These are phyloP conservation scores for Apophysomyces ossiformis DNA, from an alignment of 371 early-diverging fungal genomes.

Conservation along the genomic window DNA sequence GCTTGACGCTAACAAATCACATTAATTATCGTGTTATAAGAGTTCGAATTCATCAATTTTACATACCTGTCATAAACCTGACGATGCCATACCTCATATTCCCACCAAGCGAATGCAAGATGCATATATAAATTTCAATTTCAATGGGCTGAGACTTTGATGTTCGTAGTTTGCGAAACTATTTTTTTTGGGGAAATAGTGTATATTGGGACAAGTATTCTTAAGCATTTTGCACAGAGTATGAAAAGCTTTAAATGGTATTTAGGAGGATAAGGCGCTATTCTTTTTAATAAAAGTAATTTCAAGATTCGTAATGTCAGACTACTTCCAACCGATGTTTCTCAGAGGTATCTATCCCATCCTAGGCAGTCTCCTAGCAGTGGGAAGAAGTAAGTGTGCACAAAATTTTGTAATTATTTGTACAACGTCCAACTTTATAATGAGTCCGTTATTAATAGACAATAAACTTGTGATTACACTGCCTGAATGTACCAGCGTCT, in stretches of 20 bases:
- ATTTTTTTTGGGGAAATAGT: too few species aligned
- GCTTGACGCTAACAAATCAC: too few species aligned
- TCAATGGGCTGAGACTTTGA: too few species aligned
- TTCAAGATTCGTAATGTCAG: neutral
- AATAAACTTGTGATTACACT: neutral
- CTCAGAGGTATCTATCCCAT: neutral
- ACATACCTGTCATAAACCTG: too few species aligned
- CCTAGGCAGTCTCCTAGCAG: neutral
- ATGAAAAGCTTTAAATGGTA: neutral
- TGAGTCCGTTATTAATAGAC: neutral
- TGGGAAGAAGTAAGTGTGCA: neutral
- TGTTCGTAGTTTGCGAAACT: too few species aligned
- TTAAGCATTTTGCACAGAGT: conserved; percentile 1
- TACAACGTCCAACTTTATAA: neutral
- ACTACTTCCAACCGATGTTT: neutral
- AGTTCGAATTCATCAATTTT: too few species aligned
- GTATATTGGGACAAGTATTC: too few species aligned
- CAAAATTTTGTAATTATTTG: neutral
- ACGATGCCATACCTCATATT: too few species aligned
- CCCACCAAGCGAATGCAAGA: too few species aligned
- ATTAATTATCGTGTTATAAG: too few species aligned
- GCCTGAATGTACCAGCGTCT: neutral
- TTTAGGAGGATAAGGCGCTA: neutral
- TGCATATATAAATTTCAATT: too few species aligned
- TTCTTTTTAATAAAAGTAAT: neutral